These are phyloP conservation scores for Cryptococcus hybrid DNA, from an alignment of 1,284 basidiomycete species.

Conservation along the genomic window DNA sequence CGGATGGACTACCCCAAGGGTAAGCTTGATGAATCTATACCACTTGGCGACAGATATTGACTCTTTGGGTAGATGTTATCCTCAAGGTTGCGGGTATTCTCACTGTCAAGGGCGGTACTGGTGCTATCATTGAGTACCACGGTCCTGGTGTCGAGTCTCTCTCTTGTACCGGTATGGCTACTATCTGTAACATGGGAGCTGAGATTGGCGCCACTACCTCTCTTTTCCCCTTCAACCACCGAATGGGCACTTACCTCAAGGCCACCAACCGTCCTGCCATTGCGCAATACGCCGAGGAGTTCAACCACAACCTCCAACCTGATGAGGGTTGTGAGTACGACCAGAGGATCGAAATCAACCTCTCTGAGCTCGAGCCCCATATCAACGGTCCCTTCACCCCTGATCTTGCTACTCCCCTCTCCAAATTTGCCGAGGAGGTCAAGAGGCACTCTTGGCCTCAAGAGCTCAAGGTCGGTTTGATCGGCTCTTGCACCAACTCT, in stretches of 20 bases:
- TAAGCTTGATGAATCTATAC: slow-evolving; percentile 41
- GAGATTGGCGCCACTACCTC: slow-evolving; percentile 99
- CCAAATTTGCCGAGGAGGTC: slow-evolving; percentile 80
- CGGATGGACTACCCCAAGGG: slow-evolving; percentile 93
- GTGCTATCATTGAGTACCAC: slow-evolving; percentile 93
- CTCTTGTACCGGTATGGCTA: slow-evolving; percentile 99
- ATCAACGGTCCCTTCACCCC: slow-evolving; percentile 99
- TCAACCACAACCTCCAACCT: slow-evolving; percentile 88
- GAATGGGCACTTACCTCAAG: slow-evolving; percentile 90
- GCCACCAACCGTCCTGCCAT: slow-evolving; percentile 90
- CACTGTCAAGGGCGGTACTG: slow-evolving; percentile 97
- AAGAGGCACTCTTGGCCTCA: slow-evolving; percentile 96
- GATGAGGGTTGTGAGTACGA: slow-evolving; percentile 94
- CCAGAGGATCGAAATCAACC: slow-evolving; percentile 90
- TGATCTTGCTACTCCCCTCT: slow-evolving; percentile 93
- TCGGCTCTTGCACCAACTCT: slow-evolving; percentile 98
- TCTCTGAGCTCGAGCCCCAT: slow-evolving; percentile 92
- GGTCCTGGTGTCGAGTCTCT: slow-evolving; percentile 93
- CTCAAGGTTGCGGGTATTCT: slow-evolving; percentile 97
- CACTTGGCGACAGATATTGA: background rate
- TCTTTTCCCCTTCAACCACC: slow-evolving; percentile 96
- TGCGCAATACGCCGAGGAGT: slow-evolving; percentile 83
- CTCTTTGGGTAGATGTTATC: slow-evolving; percentile 69
- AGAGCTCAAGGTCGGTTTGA: slow-evolving; percentile 85
- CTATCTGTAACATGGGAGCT: slow-evolving; percentile 98